Percentiles rank a stretch among this genome's conserved stretches.
Evolutionary conservation across 768 basidiomycete genomes (phyloP).

Genomic region (Nevesoporus exiguus): DNA sequence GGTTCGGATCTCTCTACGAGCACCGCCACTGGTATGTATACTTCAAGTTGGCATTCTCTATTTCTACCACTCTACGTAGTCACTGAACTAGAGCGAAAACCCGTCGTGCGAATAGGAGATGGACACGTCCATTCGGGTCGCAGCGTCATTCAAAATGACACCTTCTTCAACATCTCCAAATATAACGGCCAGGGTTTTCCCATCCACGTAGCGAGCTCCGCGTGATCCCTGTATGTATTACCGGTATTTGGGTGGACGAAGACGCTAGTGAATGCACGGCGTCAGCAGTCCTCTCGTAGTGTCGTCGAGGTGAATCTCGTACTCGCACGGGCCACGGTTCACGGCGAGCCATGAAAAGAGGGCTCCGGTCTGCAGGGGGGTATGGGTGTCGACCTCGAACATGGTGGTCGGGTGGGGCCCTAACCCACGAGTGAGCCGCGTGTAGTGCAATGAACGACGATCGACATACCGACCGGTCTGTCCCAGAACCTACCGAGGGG

Average conservation of each 20-base stretch:
- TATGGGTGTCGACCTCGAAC: slow-evolving; percentile 70
- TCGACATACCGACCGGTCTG: slow-evolving; percentile 51
- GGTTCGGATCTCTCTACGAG: slow-evolving; percentile 9
- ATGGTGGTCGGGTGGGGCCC: slow-evolving; percentile 71
- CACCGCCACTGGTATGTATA: too few species aligned
- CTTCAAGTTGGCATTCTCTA: too few species aligned
- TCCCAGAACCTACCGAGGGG: slow-evolving; percentile 63
- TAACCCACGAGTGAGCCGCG: slow-evolving; percentile 3
- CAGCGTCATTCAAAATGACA: neutral
- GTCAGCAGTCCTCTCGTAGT: neutral
- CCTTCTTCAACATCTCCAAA: slow-evolving; percentile 28
- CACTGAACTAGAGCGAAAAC: too few species aligned
- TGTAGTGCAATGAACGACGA: neutral
- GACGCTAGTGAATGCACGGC: slow-evolving; percentile 40
- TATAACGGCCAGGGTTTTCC: slow-evolving; percentile 57
- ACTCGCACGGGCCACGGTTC: slow-evolving; percentile 71
- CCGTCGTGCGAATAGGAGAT: too few species aligned
- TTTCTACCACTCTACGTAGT: too few species aligned
- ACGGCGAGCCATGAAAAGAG: slow-evolving; percentile 67
- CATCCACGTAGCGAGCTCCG: slow-evolving; percentile 65
- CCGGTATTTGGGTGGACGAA: slow-evolving; percentile 70
- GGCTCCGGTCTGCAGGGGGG: slow-evolving; percentile 64
- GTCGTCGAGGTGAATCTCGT: slow-evolving; percentile 27
- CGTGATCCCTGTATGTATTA: slow-evolving; percentile 54
- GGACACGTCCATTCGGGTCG: too few species aligned